A percentile compares a stretch with the other conserved stretches of the same genome.
These are phyloP conservation scores for Emmonsia crescens DNA, from an alignment of 2,329 filamentous ascomycete genomes.

Conservation along the genomic window DNA sequence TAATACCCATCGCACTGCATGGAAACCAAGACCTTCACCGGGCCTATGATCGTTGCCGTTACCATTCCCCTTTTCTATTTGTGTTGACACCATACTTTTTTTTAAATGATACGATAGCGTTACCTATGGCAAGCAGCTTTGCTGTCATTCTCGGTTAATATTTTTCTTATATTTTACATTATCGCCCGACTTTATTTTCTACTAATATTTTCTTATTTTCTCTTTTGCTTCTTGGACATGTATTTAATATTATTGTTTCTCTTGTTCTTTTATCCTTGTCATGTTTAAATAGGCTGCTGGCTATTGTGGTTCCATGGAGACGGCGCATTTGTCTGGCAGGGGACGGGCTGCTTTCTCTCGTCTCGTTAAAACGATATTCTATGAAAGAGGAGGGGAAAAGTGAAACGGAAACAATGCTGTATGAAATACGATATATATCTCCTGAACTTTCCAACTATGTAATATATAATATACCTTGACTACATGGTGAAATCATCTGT, in stretches of 20 bases:
- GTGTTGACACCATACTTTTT: background rate
- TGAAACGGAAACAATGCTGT: background rate
- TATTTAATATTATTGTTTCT: background rate
- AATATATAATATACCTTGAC: too few relatives aligned
- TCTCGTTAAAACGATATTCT: background rate
- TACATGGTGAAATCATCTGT: too few relatives aligned
- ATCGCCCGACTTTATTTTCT: background rate
- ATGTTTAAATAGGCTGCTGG: background rate
- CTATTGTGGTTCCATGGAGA: background rate
- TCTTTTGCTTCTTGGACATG: background rate
- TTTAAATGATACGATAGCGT: background rate
- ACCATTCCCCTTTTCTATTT: background rate
- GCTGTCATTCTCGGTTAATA: background rate
- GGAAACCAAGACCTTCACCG: constrained; percentile 11
- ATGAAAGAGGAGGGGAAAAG: background rate
- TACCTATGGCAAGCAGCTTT: background rate
- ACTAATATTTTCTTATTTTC: background rate
- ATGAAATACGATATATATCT: background rate
- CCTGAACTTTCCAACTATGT: background rate
- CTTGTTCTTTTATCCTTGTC: background rate
- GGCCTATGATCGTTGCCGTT: constrained; percentile 4
- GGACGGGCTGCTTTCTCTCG: background rate
- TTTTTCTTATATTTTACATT: background rate
- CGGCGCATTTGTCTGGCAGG: background rate
- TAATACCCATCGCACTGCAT: constrained; percentile 7